Base-by-base conservation (phyloP, 306 rosid genomes). In the Citrullus amarus region DNA sequence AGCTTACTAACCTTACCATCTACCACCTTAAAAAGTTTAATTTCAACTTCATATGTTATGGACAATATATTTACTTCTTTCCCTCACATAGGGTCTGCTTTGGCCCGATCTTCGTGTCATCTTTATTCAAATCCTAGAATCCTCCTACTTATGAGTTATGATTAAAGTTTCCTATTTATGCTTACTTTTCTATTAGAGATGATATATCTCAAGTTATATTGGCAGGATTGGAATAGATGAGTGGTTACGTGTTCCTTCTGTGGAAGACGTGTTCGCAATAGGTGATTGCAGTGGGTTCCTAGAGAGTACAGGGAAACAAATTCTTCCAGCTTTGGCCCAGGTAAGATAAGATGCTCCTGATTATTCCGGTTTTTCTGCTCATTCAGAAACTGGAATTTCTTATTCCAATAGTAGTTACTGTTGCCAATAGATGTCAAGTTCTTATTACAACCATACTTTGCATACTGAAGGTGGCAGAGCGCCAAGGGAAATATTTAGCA, bases 221-320 rank as follows among this genome's bases (percentile, higher is more conserved):
- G 65, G 57, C 93, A 95, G 99, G 90, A 88, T 95, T 82, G 99
- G 99, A 56, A 86, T 88, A 78, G 97, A 95, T 9, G 96, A 95
- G 71, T 95, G 99, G 97, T 92, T 95, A 76, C 91, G 87, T 2
- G 85, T 91, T 78, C 98, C 98, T 77, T 85, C 92, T 0, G 85
- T 86, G 55, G 83, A 88, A 67, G 99, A 95, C 79, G 82, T 95
- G 84, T 95, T 87, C 76, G 84, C 99, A 50, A 90, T 95, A 73
- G 98, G 99, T 32, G 99, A 95, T 81, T 95, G 98, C 86, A 82
- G 97, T 79, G 99, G 99, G 50, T 95, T 86, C 86, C 85, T 95
- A 51, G 98, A 92, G 81, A 91, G 98, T 80, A 95, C 98, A 2
- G 99, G 99, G 78, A 95, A 82, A 84, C 85, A 88, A 67, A 54